Evolutionary conservation across 75 land plant genomes (phyloP), one percentile per base, ranked within the genome.

Genomic region (Cryptomeria japonica): DNA sequence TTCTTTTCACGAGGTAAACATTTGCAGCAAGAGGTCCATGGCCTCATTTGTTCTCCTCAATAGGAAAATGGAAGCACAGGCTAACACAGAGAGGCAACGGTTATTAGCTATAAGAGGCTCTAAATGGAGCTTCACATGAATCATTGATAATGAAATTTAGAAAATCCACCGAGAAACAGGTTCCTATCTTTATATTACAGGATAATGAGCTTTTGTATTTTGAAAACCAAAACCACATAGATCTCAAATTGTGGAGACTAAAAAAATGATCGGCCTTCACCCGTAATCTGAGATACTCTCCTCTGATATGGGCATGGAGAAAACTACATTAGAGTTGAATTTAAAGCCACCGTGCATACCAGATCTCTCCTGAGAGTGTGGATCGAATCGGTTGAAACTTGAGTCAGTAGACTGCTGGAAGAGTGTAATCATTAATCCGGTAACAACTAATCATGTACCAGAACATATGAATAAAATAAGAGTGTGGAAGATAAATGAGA

Each of bases 101-200:
- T 80, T 80, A 80, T 80, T 80, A 38, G 44, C 83, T 80, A 8
- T 47, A 42, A 47, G 47, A 80, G 44, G 83, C 83, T 80, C 47
- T 19, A 42, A 42, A 42, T 42, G 83, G 46, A 80, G 83, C 49
- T 80, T 80, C 47, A 42, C 8, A 80, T 41, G 49, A 80, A 80
- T 80, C 83, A 42, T 28, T 41, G n/a, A 41, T 80, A 31, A 75
- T 0, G 6, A 41, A 10, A 22, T 42, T 41, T 42, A 80, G 47
- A 80, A 80, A 80, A 80, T 80, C n/a, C 19, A 80, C n/a, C 44
- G 47, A 41, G n/a, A 41, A 7, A 80, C 83, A 41, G 3, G 49
- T 22, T 80, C 28, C 3, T 22, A 22, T 25, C 46, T 42, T 80
- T 42, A 80, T 80, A 42, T 28, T 42, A 44, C 84, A 82, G 31